Evolutionary conservation across 495 filamentous ascomycete genomes (phyloP), one percentile per base, ranked within the genome.

Genomic region (Mycothermus thermophilus): DNA sequence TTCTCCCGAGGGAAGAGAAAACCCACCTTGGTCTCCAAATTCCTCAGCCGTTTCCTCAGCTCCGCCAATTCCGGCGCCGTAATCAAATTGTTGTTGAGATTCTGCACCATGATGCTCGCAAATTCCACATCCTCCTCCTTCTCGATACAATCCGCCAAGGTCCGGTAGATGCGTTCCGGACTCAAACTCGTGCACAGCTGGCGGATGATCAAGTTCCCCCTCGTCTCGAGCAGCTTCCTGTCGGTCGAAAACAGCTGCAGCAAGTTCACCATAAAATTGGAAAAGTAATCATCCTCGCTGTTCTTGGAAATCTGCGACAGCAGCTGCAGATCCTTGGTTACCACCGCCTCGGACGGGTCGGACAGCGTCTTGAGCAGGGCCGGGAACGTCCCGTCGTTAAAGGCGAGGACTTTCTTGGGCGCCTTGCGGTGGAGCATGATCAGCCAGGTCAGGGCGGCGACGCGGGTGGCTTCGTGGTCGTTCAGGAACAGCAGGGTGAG

Each of bases 81-180:
- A 44, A 96, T 96, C 13, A 99, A 71, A 44, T 96, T 99, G 49
- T 99, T 99, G 59, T 99, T 99, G 28, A 99, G 66, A 54, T 96
- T 95, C 50, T 96, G 92, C 17, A 99, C 85, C 92, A 99, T 99
- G 46, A 96, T 99, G 44, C 87, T 94, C 12, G 92, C 86, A 57
- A 99, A 99, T 52, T 96, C 92, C 21, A 95, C 69, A 51, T 99
- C 90, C 63, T 96, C 88, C 55, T 99, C 92, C 42, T 92, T 93
- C 56, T 96, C 92, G 5, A 99, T 77, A 54, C 90, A 94, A 42
- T 96, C 92, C 29, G 92, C 92, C 32, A 99, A 59, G 4, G 86
- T 96, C 20, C 92, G 79, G 51, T 95, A 99, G 38, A 99, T 99
- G 32, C 87, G 74, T 54, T 96, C 92, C 1, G 92, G 77, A 41